Evolutionary conservation across 768 basidiomycete genomes (phyloP).

Genomic region (Dendrothele bispora): DNA sequence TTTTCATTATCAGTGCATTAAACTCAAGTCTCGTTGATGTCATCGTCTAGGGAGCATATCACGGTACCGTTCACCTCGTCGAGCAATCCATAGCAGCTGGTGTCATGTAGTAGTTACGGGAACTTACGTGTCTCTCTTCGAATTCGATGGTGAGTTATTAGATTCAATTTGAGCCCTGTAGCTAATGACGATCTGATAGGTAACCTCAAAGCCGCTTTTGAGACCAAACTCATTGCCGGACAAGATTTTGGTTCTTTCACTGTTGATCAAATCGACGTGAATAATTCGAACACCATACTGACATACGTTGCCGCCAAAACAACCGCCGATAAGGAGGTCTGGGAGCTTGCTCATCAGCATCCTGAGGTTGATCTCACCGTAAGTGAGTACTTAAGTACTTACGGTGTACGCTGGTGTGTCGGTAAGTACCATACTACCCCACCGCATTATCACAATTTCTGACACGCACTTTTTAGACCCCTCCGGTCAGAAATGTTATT

Average conservation of each 20-base stretch:
- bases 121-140: constrained; percentile 4
- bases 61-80: constrained; percentile 8
- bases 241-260: constrained; percentile 10
- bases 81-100: constrained; percentile 10
- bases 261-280: constrained; percentile 1
- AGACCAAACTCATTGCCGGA: neutral
- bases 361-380: constrained; percentile 9
- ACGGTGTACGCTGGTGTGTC: no score
- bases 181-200: neutral
- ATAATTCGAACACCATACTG: neutral
- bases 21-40: neutral
- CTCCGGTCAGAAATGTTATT: no score
- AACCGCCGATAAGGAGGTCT: constrained; percentile 5
- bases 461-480: no score
- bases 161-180: neutral
- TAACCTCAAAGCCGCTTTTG: constrained; percentile 6
- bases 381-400: neutral
- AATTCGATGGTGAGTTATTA: constrained; percentile 7
- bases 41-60: constrained; percentile 2
- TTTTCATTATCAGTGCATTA: neutral
- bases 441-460: no score
- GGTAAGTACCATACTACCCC: no score
- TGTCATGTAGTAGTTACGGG: constrained; percentile 10
- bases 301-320: constrained; percentile 5
- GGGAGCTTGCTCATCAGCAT: constrained; percentile 5